Percentiles rank a stretch among this genome's conserved stretches.
phyloP scores from a whole-genome alignment of 371 early-diverging fungal species.

The Lichtheimia ornata region DNA sequence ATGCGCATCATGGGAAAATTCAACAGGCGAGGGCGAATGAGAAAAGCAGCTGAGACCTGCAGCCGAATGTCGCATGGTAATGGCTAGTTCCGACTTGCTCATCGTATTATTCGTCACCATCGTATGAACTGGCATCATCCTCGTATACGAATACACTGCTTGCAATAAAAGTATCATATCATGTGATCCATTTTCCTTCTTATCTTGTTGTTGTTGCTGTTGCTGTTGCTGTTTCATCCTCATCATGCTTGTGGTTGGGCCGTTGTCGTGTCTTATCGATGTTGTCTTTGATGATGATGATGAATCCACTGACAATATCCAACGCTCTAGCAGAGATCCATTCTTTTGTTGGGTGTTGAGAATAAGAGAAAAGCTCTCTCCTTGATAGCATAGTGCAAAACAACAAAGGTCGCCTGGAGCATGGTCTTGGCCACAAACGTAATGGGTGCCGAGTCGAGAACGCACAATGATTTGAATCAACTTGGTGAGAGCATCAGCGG shows the following conservation, averaged over 20 bases:
- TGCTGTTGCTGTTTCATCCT: not conserved
- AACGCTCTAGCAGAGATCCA: slow-evolving; percentile 18
- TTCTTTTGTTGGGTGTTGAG: slow-evolving; percentile 8
- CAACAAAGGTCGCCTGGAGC: slow-evolving; percentile 5
- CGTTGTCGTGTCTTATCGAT: too few species aligned
- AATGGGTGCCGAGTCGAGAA: slow-evolving; percentile 18
- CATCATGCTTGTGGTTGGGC: too few species aligned
- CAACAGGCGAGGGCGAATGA: slow-evolving; percentile 23
- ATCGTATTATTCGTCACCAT: slow-evolving; percentile 28
- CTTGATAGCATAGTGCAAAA: slow-evolving; percentile 11
- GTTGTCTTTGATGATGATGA: not conserved
- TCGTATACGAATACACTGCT: slow-evolving; percentile 63
- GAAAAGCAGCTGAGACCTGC: slow-evolving; percentile 18
- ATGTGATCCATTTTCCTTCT: slow-evolving; percentile 27
- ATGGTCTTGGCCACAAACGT: slow-evolving; percentile 14
- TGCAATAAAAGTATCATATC: slow-evolving; percentile 60
- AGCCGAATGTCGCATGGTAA: slow-evolving; percentile 15
- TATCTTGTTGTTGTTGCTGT: slow-evolving; percentile 18
- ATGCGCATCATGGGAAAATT: slow-evolving; percentile 44
- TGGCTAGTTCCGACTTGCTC: slow-evolving; percentile 27
- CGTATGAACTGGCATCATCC: slow-evolving; percentile 58
- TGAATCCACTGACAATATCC: slow-evolving; percentile 20
- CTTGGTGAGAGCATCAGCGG: slow-evolving; percentile 15
- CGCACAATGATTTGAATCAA: slow-evolving; percentile 23
- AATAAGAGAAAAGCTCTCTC: slow-evolving; percentile 14